phyloP scores from a whole-genome alignment of 306 rosid genomes.

The Cucumis cinereus region DNA sequence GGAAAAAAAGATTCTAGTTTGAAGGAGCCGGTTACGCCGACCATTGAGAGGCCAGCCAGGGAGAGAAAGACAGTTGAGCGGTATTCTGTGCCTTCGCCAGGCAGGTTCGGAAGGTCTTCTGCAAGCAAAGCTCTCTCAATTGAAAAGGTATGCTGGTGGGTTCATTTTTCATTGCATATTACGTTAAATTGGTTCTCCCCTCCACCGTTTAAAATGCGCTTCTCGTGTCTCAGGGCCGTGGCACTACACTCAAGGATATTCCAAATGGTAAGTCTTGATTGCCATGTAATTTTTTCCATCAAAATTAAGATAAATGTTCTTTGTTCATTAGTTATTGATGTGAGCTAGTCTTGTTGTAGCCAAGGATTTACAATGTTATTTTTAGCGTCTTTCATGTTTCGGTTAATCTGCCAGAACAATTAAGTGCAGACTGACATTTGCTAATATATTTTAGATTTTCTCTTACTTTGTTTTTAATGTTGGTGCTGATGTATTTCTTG shows the following conservation, averaged over 20 bases:
- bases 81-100: constrained; percentile 40
- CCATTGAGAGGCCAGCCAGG: constrained; percentile 67
- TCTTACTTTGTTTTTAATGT: background rate
- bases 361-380: background rate
- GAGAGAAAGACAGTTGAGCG: constrained; percentile 85
- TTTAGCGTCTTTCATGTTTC: background rate
- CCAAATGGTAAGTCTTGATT: constrained; percentile 58
- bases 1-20: background rate
- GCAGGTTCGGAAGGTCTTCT: constrained; percentile 35
- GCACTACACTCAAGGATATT: constrained; percentile 75
- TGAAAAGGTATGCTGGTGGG: constrained; percentile 49
- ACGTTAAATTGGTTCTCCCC: background rate
- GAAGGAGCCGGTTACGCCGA: constrained; percentile 37
- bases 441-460: background rate
- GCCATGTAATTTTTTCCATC: background rate
- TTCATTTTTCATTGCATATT: background rate
- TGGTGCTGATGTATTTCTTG: background rate
- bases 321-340: background rate
- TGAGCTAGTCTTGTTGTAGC: background rate
- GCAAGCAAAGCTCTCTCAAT: constrained; percentile 37
- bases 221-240: constrained; percentile 59
- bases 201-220: background rate
- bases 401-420: background rate
- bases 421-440: background rate
- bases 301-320: background rate